Conservation (phyloP, 2,329 filamentous ascomycete species). For the Trichoderma atroviride region DNA sequence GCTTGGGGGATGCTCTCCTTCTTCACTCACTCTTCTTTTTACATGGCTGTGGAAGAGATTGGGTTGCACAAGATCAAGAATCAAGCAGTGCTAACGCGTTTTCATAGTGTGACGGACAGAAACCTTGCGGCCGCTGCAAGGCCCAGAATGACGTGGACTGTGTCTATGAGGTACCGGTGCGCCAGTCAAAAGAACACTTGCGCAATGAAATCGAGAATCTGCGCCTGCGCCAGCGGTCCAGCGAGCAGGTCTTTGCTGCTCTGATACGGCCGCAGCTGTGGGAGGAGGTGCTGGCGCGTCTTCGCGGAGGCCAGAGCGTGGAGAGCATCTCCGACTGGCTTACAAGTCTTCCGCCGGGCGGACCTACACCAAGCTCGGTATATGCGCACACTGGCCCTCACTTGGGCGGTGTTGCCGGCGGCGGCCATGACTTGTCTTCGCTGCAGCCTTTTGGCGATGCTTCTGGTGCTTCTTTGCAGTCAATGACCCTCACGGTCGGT, state of each 20-base stretch:
- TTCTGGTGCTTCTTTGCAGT: slow-evolving; percentile 31
- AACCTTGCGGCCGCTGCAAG: slow-evolving; percentile 59
- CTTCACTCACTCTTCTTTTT: neutral
- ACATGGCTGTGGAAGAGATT: neutral
- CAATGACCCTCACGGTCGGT: slow-evolving; percentile 38
- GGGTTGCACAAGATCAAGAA: neutral
- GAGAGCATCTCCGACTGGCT: slow-evolving; percentile 62
- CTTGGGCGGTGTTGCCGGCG: slow-evolving; percentile 7
- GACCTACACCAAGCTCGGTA: slow-evolving; percentile 31
- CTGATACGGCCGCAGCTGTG: slow-evolving; percentile 54
- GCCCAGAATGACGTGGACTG: slow-evolving; percentile 59
- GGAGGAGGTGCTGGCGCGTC: slow-evolving; percentile 56
- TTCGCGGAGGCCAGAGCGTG: slow-evolving; percentile 57
- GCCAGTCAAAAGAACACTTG: slow-evolving; percentile 65
- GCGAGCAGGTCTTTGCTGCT: slow-evolving; percentile 58
- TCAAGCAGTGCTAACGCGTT: neutral
- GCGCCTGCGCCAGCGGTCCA: slow-evolving; percentile 56
- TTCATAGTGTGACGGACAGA: slow-evolving; percentile 60
- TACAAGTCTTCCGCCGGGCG: slow-evolving; percentile 27
- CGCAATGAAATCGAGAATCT: slow-evolving; percentile 62
- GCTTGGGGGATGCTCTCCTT: no score
- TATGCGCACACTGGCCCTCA: slow-evolving; percentile 32
- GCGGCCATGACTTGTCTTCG: slow-evolving; percentile 28
- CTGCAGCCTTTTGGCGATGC: slow-evolving; percentile 37
- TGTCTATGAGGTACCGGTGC: slow-evolving; percentile 63